These are phyloP conservation scores for Penicillium sp. DNA, from an alignment of 2,329 filamentous ascomycete species.

Conservation along the genomic window DNA sequence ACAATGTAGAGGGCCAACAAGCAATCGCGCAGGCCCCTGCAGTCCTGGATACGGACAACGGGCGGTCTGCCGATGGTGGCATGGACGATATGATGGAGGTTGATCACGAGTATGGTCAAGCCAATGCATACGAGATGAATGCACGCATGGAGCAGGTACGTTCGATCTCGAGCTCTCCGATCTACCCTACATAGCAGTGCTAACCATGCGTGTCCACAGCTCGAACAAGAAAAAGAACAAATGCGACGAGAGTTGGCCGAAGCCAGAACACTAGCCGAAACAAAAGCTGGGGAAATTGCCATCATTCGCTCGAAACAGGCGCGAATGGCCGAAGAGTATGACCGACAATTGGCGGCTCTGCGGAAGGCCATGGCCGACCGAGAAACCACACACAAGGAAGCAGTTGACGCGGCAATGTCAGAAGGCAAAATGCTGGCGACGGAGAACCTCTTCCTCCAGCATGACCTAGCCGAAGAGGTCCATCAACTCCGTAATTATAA, in stretches of 20 bases:
- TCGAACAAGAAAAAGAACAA: slow-evolving; percentile 48
- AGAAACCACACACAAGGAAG: slow-evolving; percentile 58
- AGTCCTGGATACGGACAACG: slow-evolving; percentile 12
- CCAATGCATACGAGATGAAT: slow-evolving; percentile 21
- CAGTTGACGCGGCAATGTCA: slow-evolving; percentile 60
- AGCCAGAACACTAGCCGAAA: slow-evolving; percentile 51
- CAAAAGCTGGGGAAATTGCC: slow-evolving; percentile 66
- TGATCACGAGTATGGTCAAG: slow-evolving; percentile 29
- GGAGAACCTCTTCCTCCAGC: slow-evolving; percentile 65
- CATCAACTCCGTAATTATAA: slow-evolving; percentile 54
- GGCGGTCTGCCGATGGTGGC: slow-evolving; percentile 17
- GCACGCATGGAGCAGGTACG: slow-evolving; percentile 38
- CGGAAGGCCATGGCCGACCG: slow-evolving; percentile 62
- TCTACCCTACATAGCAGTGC: not conserved
- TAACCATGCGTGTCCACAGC: slow-evolving; percentile 35
- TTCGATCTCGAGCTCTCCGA: not conserved
- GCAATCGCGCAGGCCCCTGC: slow-evolving; percentile 23
- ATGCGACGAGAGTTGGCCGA: slow-evolving; percentile 47
- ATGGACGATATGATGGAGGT: slow-evolving; percentile 29
- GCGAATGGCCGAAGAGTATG: slow-evolving; percentile 59
- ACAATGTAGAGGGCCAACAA: slow-evolving; percentile 38
- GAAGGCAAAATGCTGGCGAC: slow-evolving; percentile 64
- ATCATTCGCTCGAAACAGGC: slow-evolving; percentile 66
- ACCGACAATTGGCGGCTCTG: slow-evolving; percentile 58
- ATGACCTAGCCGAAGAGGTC: slow-evolving; percentile 64